A percentile compares a stretch with the other conserved stretches of the same genome.
These are phyloP conservation scores for Orbilia oligospora DNA, from an alignment of 2,329 filamentous ascomycete species.

Conservation along the genomic window DNA sequence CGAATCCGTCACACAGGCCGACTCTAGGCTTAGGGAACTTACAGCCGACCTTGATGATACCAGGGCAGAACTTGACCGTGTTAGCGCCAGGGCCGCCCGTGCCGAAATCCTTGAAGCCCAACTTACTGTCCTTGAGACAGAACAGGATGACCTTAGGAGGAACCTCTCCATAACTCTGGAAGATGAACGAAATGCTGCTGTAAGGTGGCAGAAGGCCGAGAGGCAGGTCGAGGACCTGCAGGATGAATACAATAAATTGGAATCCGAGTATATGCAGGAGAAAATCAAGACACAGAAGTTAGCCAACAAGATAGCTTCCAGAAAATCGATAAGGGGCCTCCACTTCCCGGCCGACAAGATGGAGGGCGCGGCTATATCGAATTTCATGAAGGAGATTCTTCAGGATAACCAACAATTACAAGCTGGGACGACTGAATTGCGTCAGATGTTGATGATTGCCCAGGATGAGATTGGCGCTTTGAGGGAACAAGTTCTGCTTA, in stretches of 20 bases:
- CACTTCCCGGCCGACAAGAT: constrained; percentile 50
- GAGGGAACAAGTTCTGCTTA: constrained; percentile 82
- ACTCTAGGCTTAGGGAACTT: constrained; percentile 82
- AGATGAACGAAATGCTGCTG: constrained; percentile 82
- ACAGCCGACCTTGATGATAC: constrained; percentile 64
- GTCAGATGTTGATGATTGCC: constrained; percentile 89
- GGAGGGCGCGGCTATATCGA: constrained; percentile 68
- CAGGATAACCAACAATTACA: constrained; percentile 96
- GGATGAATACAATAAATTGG: constrained; percentile 89
- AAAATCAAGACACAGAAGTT: constrained; percentile 67
- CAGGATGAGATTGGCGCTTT: constrained; percentile 94
- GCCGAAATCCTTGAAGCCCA: constrained; percentile 86
- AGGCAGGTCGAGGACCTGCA: constrained; percentile 82
- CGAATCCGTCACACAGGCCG: constrained; percentile 81
- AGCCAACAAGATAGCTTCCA: constrained; percentile 77
- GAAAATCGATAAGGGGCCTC: constrained; percentile 52
- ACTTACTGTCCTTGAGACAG: constrained; percentile 81
- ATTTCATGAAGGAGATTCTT: constrained; percentile 95
- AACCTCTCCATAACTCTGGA: constrained; percentile 78
- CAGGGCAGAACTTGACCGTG: constrained; percentile 63
- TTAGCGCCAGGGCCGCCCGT: constrained; percentile 72
- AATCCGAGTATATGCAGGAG: constrained; percentile 74
- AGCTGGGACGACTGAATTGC: constrained; percentile 88
- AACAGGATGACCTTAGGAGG: constrained; percentile 81
- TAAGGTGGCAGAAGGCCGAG: constrained; percentile 89